phyloP scores from a whole-genome alignment of 345 rosid genomes.

The Eutrema heterophyllum region DNA sequence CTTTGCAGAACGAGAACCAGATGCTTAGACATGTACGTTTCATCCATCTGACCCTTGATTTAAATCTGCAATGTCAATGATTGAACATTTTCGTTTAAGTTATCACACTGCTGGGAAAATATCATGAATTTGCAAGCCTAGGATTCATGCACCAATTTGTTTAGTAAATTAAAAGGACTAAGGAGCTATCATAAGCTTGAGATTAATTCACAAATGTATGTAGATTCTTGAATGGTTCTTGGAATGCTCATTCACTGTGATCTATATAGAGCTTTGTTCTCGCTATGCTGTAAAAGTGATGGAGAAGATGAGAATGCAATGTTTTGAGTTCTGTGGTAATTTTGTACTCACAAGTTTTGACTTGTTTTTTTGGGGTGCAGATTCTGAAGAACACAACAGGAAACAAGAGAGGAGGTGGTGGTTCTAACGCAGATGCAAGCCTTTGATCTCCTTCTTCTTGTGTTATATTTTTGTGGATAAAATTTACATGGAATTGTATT shows the following conservation, averaged over 20 bases:
- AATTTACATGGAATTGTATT: conserved; percentile 14
- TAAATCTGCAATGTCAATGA: neutral
- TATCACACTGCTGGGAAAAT: neutral
- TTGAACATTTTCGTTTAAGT: neutral
- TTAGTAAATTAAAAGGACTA: neutral
- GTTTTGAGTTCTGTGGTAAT: too few species aligned
- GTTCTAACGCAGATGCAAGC: conserved; percentile 50
- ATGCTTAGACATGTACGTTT: conserved; percentile 90
- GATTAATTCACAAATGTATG: neutral
- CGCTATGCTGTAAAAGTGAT: too few species aligned
- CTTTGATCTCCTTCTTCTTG: conserved; percentile 13
- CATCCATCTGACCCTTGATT: neutral
- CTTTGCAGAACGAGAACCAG: conserved; percentile 93
- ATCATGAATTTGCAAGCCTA: neutral
- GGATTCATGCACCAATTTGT: neutral
- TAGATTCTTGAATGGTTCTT: neutral
- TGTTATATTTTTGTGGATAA: conserved; percentile 23
- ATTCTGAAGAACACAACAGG: conserved; percentile 98
- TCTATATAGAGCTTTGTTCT: neutral
- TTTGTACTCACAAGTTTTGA: neutral
- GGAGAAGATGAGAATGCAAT: too few species aligned
- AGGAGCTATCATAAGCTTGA: neutral
- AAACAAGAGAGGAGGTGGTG: conserved; percentile 55
- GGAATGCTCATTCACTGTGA: neutral
- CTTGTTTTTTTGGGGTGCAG: conserved; percentile 35